Evolutionary conservation across 495 filamentous ascomycete genomes (phyloP).

Genomic region (Lasiosphaeria ovina): DNA sequence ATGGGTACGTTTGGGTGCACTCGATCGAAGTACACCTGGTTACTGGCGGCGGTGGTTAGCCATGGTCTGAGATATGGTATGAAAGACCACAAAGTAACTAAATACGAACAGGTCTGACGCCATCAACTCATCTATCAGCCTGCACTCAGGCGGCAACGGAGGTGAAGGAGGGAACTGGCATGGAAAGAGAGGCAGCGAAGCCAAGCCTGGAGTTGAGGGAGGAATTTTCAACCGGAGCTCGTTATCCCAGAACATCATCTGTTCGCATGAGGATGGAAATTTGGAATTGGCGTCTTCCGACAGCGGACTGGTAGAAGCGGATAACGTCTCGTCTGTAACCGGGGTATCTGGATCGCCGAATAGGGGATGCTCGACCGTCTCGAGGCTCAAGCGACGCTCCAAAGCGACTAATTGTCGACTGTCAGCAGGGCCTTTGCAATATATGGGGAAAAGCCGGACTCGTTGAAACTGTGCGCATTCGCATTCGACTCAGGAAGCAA

Average conservation of each 20-base stretch:
- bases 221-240: constrained; percentile 23
- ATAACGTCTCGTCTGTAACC: constrained; percentile 19
- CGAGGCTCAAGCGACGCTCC: constrained; percentile 40
- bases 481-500: constrained; percentile 5
- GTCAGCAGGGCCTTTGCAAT: not conserved
- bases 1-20: constrained; percentile 56
- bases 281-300: constrained; percentile 14
- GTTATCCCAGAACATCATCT: constrained; percentile 22
- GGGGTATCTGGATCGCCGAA: constrained; percentile 16
- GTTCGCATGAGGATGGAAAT: constrained; percentile 20
- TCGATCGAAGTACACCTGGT: constrained; percentile 59
- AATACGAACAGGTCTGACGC: constrained; percentile 43
- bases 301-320: constrained; percentile 1
- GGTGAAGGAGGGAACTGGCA: constrained; percentile 36
- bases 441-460: not conserved
- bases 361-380: constrained; percentile 17
- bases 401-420: constrained; percentile 24
- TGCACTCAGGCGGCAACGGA: constrained; percentile 19
- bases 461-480: not conserved
- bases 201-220: constrained; percentile 21
- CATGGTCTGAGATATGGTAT: not conserved
- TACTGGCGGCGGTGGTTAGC: constrained; percentile 27
- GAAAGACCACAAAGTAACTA: not conserved
- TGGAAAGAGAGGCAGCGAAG: constrained; percentile 19
- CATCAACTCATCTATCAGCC: constrained; percentile 39